Evolutionary conservation across 1,284 basidiomycete genomes (phyloP), one percentile per base, ranked within the genome.

Genomic region (Boletus subluridellus): DNA sequence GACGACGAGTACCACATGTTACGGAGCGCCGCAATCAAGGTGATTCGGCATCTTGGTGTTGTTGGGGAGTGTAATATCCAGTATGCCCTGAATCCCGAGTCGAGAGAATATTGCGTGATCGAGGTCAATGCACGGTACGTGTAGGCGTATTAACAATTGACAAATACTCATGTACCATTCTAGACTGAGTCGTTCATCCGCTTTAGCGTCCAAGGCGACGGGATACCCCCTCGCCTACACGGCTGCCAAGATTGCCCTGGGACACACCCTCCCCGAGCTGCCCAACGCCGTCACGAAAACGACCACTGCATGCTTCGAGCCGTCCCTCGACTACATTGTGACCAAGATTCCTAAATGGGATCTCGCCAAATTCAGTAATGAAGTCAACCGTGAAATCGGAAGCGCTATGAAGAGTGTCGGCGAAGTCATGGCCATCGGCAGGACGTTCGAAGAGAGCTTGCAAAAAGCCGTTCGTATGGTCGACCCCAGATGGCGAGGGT

Each of bases 331-430:
- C 77, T 99, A 99, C 78, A 97, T 99, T 71, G 96, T 99, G 63
- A 98, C 95, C 59, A 99, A 99, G 80, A 99, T 99, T 67, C 97
- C 97, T 66, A 98, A 98, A 77, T 99, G 97, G 95, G 97, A 99
- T 77, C 80, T 99, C 61, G 94, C 95, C 66, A 99, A 99, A 78
- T 98, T 99, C 82, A 89, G 87, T 21, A 77, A 80, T 3, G 95
- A 98, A 71, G 97, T 99, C 60, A 90, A 97, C 74, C 90, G 96
- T 60, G 89, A 95, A 72, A 88, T 99, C 54, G 96, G 97, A 41
- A 98, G 95, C 3, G 86, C 94, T 30, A 99, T 99, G 97, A 99
- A 99, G 78, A 95, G 93, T 28, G 97, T 99, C 59, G 97, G 97
- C 62, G 97, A 99, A 76, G 96, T 99, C 69, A 99, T 99, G 97